A percentile compares a stretch with the other conserved stretches of the same genome.
phyloP scores from a whole-genome alignment of 2,329 filamentous ascomycete species.

The Aspergillus bombycis region DNA sequence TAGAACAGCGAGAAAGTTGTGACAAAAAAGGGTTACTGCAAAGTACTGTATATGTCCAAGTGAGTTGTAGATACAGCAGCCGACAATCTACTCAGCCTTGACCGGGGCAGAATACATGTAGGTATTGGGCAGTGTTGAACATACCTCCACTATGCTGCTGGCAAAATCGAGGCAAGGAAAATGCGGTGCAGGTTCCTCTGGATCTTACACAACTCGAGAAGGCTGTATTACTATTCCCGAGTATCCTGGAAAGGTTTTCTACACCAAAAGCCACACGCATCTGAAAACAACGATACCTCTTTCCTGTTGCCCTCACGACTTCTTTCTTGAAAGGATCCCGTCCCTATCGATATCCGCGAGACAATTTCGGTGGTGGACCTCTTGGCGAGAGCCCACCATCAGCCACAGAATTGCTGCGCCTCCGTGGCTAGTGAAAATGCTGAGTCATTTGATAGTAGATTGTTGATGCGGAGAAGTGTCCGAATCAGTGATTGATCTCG shows the following conservation, averaged over 20 bases:
- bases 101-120: background rate
- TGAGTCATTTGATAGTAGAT: background rate
- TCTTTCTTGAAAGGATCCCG: background rate
- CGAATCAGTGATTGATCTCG: background rate
- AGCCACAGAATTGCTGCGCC: background rate
- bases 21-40: slow-evolving; percentile 8
- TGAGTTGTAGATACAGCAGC: slow-evolving; percentile 6
- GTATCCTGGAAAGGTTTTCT: background rate
- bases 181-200: background rate
- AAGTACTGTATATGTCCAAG: slow-evolving; percentile 9
- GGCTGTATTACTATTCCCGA: background rate
- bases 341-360: background rate
- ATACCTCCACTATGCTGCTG: slow-evolving; percentile 9
- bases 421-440: background rate
- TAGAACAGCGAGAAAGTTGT: slow-evolving; percentile 3
- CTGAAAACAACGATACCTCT: background rate
- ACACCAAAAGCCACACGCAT: background rate
- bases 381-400: background rate
- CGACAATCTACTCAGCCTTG: background rate
- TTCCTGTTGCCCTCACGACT: background rate
- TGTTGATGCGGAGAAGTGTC: background rate
- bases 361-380: background rate
- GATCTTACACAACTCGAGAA: background rate
- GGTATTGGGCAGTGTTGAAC: background rate
- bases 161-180: background rate